Conservation (phyloP, 371 early-diverging fungal species). For the Mucor sp. region DNA sequence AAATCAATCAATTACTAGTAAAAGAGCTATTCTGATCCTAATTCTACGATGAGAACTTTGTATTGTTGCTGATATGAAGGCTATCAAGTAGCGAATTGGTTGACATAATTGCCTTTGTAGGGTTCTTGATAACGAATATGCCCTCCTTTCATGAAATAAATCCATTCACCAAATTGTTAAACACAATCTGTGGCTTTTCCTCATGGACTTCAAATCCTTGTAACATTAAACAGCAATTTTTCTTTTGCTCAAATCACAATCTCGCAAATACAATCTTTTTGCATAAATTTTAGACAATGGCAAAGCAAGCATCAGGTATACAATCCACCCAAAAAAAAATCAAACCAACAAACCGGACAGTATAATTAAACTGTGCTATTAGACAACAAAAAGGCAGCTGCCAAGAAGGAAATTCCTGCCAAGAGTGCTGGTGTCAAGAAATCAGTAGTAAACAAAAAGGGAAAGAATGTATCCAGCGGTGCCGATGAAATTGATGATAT, state of each 20-base stretch:
- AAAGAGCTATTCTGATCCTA: not conserved
- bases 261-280: not conserved
- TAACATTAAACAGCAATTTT: not conserved
- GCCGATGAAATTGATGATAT: conserved; percentile 19
- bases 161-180: too few species aligned
- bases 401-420: conserved; percentile 9
- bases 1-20: too few species aligned
- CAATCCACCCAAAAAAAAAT: not conserved
- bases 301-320: not conserved
- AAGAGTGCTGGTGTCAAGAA: conserved; percentile 30
- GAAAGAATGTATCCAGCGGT: not conserved
- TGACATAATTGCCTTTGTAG: not conserved
- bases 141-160: too few species aligned
- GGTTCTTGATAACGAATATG: too few species aligned
- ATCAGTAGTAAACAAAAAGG: not conserved
- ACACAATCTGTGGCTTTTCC: not conserved
- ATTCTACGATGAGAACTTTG: too few species aligned
- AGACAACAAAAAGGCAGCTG: not conserved
- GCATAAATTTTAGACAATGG: conserved; percentile 1
- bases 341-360: not conserved
- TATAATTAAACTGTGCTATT: not conserved
- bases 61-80: not conserved
- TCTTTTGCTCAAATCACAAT: not conserved
- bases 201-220: not conserved
- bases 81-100: not conserved